Percentiles rank a stretch among this genome's conserved stretches.
Conservation (phyloP, 805 yeast species). For the Yamadazyma paraphyllophila region DNA sequence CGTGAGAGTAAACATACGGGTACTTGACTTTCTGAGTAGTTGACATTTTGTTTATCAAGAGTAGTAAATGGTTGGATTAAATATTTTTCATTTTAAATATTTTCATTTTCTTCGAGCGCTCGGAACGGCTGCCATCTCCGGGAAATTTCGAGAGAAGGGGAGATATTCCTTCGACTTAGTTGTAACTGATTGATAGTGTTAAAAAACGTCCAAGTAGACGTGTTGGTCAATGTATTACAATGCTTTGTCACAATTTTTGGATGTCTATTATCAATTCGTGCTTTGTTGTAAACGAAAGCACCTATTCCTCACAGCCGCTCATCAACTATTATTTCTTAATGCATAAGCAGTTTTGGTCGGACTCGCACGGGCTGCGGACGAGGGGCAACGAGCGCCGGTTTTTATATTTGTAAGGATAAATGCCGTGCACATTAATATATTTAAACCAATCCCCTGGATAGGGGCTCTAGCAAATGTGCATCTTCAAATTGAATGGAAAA, state of each 20-base stretch:
- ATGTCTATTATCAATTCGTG: too few relatives aligned
- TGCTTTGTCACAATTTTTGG: too few relatives aligned
- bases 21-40: constrained; percentile 12
- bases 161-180: not conserved
- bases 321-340: not conserved
- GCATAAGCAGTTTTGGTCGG: not conserved
- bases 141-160: not conserved
- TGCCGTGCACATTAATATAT: not conserved
- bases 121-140: constrained; percentile 5
- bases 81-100: constrained; percentile 2
- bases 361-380: constrained; percentile 1
- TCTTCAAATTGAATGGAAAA: too few relatives aligned
- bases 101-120: constrained; percentile 4
- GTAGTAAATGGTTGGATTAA: not conserved
- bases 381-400: not conserved
- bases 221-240: too few relatives aligned
- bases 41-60: constrained; percentile 3
- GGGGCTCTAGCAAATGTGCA: too few relatives aligned
- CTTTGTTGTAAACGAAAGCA: too few relatives aligned
- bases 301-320: not conserved
- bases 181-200: too few relatives aligned
- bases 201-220: too few relatives aligned
- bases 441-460: not conserved
- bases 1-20: constrained; percentile 11
- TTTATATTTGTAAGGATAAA: not conserved